Percentiles rank a stretch among this genome's conserved stretches.
phyloP scores from a whole-genome alignment of 495 filamentous ascomycete species.

The Penicillium herquei region DNA sequence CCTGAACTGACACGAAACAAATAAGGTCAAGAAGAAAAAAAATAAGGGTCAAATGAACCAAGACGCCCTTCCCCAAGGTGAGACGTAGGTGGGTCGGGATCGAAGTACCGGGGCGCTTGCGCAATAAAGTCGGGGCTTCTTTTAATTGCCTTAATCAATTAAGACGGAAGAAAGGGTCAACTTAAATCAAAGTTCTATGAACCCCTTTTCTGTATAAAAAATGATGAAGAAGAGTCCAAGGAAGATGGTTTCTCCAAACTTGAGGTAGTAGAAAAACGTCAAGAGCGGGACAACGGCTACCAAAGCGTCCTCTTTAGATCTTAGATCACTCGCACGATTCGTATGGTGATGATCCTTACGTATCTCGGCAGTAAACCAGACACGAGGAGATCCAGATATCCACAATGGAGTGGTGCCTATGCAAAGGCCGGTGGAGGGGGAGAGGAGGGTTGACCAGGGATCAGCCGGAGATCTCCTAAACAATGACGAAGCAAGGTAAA shows the following conservation, averaged over 20 bases:
- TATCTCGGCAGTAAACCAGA: slow-evolving; percentile 10
- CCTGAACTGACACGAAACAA: slow-evolving; percentile 7
- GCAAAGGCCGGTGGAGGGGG: slow-evolving; percentile 5
- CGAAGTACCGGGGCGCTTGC: slow-evolving; percentile 33
- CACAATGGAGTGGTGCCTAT: slow-evolving; percentile 12
- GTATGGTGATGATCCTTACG: slow-evolving; percentile 23
- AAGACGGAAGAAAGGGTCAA: slow-evolving; percentile 27
- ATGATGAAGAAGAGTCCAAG: background rate
- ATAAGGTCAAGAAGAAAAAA: slow-evolving; percentile 1
- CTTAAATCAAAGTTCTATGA: slow-evolving; percentile 10
- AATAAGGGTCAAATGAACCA: slow-evolving; percentile 16
- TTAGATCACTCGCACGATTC: slow-evolving; percentile 6
- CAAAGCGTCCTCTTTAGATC: slow-evolving; percentile 6
- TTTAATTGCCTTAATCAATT: slow-evolving; percentile 17
- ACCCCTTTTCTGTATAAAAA: background rate
- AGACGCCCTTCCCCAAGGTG: slow-evolving; percentile 24
- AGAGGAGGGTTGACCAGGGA: slow-evolving; percentile 9
- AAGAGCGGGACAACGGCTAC: slow-evolving; percentile 4
- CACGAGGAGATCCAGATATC: slow-evolving; percentile 1
- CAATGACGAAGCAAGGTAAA: slow-evolving; percentile 10
- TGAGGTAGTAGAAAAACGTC: slow-evolving; percentile 1
- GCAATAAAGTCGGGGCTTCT: slow-evolving; percentile 28
- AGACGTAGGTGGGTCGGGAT: slow-evolving; percentile 35
- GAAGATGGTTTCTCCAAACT: background rate
- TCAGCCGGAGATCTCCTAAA: slow-evolving; percentile 20